Conservation (phyloP, 129 eudicot species). For the Chrysanthemum seticuspe region DNA sequence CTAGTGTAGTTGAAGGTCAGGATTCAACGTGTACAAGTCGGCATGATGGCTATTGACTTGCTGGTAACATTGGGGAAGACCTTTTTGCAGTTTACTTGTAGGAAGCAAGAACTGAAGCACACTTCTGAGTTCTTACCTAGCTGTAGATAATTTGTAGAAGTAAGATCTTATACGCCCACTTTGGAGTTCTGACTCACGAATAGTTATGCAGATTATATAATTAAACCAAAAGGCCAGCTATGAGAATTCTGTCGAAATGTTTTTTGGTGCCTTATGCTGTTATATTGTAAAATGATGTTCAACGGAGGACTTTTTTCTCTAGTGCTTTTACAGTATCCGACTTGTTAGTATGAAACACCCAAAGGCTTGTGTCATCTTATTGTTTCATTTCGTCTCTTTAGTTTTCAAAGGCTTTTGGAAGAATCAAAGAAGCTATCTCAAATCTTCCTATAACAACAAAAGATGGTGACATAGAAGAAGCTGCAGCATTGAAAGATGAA, state of each 20-base stretch:
- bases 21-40: background rate
- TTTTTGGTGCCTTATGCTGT: background rate
- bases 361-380: background rate
- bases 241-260: background rate
- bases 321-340: background rate
- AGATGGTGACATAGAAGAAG: slow-evolving; percentile 85
- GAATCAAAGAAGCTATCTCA: slow-evolving; percentile 71
- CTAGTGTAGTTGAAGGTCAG: background rate
- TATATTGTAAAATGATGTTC: slow-evolving; percentile 10
- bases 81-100: background rate
- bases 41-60: background rate
- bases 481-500: slow-evolving; percentile 62
- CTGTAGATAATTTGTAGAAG: background rate
- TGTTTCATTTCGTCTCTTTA: slow-evolving; percentile 22
- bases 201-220: background rate
- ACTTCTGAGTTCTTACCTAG: background rate
- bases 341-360: background rate
- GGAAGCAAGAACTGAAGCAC: background rate
- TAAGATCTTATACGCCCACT: background rate
- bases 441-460: slow-evolving; percentile 77
- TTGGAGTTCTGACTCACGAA: background rate
- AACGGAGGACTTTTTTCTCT: background rate
- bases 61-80: background rate
- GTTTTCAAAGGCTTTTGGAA: slow-evolving; percentile 93
- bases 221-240: background rate